These are phyloP conservation scores for Suillus plorans DNA, from an alignment of 768 basidiomycete species.

Conservation along the genomic window DNA sequence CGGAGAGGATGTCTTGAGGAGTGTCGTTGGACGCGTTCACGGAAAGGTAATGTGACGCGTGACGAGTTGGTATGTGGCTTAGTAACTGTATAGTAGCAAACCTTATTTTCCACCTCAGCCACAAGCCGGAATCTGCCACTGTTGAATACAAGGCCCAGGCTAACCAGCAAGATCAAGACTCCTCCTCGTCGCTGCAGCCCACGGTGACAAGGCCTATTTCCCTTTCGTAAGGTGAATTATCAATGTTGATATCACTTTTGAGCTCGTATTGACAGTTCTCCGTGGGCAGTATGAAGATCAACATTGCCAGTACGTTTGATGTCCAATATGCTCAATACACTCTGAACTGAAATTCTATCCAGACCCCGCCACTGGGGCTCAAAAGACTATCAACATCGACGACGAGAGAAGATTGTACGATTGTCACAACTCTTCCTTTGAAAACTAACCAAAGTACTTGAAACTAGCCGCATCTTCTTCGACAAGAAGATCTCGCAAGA, in stretches of 20 bases:
- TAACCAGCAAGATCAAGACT: slow-evolving; percentile 29
- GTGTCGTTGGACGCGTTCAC: slow-evolving; percentile 30
- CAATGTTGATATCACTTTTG: not conserved
- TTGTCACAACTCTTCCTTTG: not conserved
- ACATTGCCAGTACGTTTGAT: slow-evolving; percentile 83
- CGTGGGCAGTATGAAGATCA: slow-evolving; percentile 83
- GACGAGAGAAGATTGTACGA: slow-evolving; percentile 85
- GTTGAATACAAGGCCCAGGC: slow-evolving; percentile 30
- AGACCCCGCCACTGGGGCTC: slow-evolving; percentile 97
- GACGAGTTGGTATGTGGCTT: slow-evolving; percentile 39
- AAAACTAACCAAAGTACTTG: not conserved
- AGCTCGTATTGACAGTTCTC: not conserved
- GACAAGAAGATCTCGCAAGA: slow-evolving; percentile 97
- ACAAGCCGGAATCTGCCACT: slow-evolving; percentile 27
- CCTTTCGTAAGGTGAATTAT: slow-evolving; percentile 29
- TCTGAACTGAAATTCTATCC: slow-evolving; percentile 17
- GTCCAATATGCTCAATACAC: slow-evolving; percentile 9
- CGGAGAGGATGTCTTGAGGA: slow-evolving; percentile 42
- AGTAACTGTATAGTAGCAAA: slow-evolving; percentile 61
- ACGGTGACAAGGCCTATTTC: slow-evolving; percentile 38
- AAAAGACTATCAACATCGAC: slow-evolving; percentile 94
- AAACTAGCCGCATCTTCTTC: slow-evolving; percentile 86
- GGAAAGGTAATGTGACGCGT: slow-evolving; percentile 27
- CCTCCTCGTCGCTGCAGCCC: slow-evolving; percentile 43
- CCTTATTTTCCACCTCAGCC: slow-evolving; percentile 47